Evolutionary conservation across 345 rosid genomes (phyloP).

Genomic region (Acer yangbiense): DNA sequence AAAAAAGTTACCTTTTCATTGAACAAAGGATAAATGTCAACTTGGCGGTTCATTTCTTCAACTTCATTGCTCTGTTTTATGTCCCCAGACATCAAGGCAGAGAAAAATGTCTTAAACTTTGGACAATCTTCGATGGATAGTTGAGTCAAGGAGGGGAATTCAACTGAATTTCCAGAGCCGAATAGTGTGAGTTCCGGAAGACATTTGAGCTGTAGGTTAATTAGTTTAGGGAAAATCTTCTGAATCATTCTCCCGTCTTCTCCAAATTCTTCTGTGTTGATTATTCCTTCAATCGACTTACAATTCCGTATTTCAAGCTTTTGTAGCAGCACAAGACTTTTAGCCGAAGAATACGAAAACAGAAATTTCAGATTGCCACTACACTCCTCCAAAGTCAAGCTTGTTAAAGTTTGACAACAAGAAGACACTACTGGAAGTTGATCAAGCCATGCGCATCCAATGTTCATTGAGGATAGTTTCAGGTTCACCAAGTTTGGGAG

Average conservation of each 20-base stretch:
- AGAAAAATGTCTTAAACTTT: background rate
- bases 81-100: background rate
- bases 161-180: background rate
- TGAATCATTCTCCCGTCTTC: background rate
- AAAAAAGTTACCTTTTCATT: background rate
- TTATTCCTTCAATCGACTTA: conserved; percentile 19
- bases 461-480: background rate
- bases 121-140: background rate
- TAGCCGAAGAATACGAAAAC: conserved; percentile 1
- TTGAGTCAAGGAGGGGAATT: background rate
- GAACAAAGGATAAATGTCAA: background rate
- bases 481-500: conserved; percentile 11
- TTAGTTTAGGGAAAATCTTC: conserved; percentile 10
- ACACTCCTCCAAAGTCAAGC: background rate
- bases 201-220: background rate
- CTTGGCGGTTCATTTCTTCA: background rate
- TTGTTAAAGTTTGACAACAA: background rate
- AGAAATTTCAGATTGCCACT: conserved; percentile 2
- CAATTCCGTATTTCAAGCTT: background rate
- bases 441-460: conserved; percentile 11
- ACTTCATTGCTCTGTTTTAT: background rate
- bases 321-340: conserved; percentile 7
- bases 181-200: background rate
- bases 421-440: background rate
- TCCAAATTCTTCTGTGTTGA: background rate